Percentiles rank a stretch among this genome's conserved stretches.
Evolutionary conservation across 768 basidiomycete genomes (phyloP).

Genomic region (Crepidotus variabilis): DNA sequence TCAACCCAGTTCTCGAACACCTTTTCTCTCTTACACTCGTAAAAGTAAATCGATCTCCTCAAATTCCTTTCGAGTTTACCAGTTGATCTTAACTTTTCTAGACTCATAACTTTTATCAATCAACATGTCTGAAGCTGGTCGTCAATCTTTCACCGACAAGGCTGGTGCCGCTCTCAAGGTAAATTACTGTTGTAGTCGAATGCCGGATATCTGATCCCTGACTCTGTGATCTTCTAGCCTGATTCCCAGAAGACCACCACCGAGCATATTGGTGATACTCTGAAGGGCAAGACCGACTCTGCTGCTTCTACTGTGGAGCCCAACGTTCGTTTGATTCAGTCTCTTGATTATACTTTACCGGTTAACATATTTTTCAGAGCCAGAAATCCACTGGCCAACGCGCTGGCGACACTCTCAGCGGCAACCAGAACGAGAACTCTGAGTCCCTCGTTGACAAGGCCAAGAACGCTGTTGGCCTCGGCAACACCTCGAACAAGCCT

Average conservation of each 20-base stretch:
- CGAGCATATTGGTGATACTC: conserved; percentile 46
- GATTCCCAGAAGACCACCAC: conserved; percentile 54
- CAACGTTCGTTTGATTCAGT: conserved; percentile 27
- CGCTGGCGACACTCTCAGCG: conserved; percentile 41
- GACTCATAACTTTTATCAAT: conserved; percentile 1
- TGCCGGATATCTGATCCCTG: background rate
- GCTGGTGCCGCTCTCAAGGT: conserved; percentile 48
- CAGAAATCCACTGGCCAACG: conserved; percentile 52
- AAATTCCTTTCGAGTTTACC: background rate
- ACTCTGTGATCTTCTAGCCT: conserved; percentile 31
- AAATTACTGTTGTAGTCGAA: background rate
- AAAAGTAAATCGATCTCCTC: too few relatives aligned
- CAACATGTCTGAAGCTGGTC: conserved; percentile 53
- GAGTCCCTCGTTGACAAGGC: conserved; percentile 46
- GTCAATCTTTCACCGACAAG: conserved; percentile 61
- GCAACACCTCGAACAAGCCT: conserved; percentile 23
- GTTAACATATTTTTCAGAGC: conserved; percentile 24
- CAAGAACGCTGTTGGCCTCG: conserved; percentile 49
- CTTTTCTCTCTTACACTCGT: too few relatives aligned
- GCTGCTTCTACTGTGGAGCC: conserved; percentile 46
- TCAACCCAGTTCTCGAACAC: too few relatives aligned
- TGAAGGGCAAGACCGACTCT: conserved; percentile 47
- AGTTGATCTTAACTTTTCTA: conserved; percentile 12
- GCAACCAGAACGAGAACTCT: conserved; percentile 46
- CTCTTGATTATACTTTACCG: background rate